These are phyloP conservation scores for Pezizomycotina sp. DNA, from an alignment of 2,329 filamentous ascomycete genomes.

Conservation along the genomic window DNA sequence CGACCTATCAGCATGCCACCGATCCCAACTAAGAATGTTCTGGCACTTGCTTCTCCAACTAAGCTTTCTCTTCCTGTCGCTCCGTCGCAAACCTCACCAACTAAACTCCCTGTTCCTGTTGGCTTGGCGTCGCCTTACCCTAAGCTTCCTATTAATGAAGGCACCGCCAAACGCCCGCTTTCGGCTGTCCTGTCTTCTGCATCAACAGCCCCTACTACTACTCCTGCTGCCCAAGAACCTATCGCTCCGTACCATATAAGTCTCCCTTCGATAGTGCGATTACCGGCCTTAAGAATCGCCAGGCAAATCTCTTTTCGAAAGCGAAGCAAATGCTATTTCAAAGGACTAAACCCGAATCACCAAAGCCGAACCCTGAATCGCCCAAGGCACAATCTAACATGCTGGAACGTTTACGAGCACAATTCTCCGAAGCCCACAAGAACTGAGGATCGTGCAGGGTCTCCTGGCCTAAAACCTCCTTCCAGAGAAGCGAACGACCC, in stretches of 20 bases:
- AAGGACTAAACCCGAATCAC: no score
- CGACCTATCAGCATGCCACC: neutral
- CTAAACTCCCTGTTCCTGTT: slow-evolving; percentile 7
- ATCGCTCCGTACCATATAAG: slow-evolving; percentile 1
- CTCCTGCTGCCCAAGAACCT: neutral
- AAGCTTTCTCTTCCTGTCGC: neutral
- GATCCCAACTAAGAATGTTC: neutral
- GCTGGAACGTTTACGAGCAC: no score
- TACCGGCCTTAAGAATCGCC: slow-evolving; percentile 8
- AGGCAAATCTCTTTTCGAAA: slow-evolving; percentile 11
- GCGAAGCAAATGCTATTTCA: slow-evolving; percentile 16
- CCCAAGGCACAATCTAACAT: no score
- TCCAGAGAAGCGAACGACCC: no score
- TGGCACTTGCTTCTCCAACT: neutral
- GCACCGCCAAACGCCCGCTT: slow-evolving; percentile 3
- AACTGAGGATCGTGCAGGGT: slow-evolving; percentile 9
- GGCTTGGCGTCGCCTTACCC: no score
- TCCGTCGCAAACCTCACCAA: no score
- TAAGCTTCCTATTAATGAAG: slow-evolving; percentile 1
- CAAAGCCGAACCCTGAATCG: no score
- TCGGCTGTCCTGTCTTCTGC: no score
- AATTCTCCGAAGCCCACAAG: no score
- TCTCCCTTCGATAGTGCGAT: slow-evolving; percentile 2
- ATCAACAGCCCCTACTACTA: neutral
- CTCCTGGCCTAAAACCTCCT: slow-evolving; percentile 1